Conservation (phyloP, 2,329 filamentous ascomycete species). For the Neonectria neomacrospora region DNA sequence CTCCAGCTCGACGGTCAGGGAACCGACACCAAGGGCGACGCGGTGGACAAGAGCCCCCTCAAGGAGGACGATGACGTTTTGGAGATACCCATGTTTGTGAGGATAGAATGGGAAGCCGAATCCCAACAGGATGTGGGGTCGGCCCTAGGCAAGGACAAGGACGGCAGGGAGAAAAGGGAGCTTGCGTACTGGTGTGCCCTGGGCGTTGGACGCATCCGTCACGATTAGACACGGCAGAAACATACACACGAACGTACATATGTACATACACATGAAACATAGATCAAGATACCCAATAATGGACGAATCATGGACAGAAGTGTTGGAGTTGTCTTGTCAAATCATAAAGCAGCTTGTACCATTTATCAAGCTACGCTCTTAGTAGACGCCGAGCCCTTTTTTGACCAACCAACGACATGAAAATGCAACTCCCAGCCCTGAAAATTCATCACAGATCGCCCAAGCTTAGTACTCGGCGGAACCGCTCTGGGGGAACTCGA, state of each 20-base stretch:
- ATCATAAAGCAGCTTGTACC: slow-evolving; percentile 58
- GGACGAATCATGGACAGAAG: slow-evolving; percentile 44
- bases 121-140: slow-evolving; percentile 72
- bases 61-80: slow-evolving; percentile 72
- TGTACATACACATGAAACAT: slow-evolving; percentile 33
- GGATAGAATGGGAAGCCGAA: slow-evolving; percentile 89
- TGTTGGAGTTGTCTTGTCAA: slow-evolving; percentile 49
- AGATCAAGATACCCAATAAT: slow-evolving; percentile 56
- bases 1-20: slow-evolving; percentile 55
- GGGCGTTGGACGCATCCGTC: slow-evolving; percentile 82
- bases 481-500: slow-evolving; percentile 95
- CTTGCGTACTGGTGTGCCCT: slow-evolving; percentile 96
- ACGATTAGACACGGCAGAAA: slow-evolving; percentile 48
- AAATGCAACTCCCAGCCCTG: slow-evolving; percentile 50
- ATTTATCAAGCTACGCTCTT: slow-evolving; percentile 62
- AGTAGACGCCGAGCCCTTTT: slow-evolving; percentile 62
- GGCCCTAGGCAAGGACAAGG: slow-evolving; percentile 63
- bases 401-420: slow-evolving; percentile 53
- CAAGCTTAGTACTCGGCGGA: slow-evolving; percentile 80
- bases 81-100: slow-evolving; percentile 94
- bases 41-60: slow-evolving; percentile 59
- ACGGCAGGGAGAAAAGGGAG: slow-evolving; percentile 81
- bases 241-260: slow-evolving; percentile 28
- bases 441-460: slow-evolving; percentile 35
- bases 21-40: slow-evolving; percentile 46